Percentiles rank a stretch among this genome's conserved stretches.
Evolutionary conservation across 2,329 filamentous ascomycete species (phyloP).

Genomic region (Rhynchosporium secalis): DNA sequence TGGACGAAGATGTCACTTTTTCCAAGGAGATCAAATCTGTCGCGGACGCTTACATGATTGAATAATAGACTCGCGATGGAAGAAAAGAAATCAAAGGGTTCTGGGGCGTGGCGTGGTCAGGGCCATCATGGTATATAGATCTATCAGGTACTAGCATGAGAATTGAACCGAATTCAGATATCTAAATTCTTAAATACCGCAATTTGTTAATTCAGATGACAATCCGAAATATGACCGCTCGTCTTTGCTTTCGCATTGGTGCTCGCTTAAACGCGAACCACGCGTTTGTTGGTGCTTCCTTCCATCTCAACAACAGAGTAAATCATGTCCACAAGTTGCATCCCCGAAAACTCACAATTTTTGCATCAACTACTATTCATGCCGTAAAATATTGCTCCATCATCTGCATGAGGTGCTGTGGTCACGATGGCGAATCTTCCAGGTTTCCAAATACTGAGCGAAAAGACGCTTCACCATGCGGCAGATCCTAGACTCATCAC

Average conservation of each 20-base stretch:
- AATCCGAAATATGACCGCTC: neutral
- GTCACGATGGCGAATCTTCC: slow-evolving; percentile 26
- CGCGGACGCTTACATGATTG: slow-evolving; percentile 75
- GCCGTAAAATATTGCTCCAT: neutral
- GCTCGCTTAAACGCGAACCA: slow-evolving; percentile 14
- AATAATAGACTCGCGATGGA: slow-evolving; percentile 47
- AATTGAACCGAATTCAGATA: slow-evolving; percentile 18
- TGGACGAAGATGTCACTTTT: slow-evolving; percentile 77
- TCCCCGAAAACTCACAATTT: neutral
- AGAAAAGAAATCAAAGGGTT: slow-evolving; percentile 30
- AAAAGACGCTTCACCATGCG: slow-evolving; percentile 57
- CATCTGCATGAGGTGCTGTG: neutral
- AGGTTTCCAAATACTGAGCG: slow-evolving; percentile 48
- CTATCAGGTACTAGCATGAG: slow-evolving; percentile 14
- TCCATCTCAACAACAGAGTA: neutral
- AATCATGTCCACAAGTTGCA: neutral
- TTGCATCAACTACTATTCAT: neutral
- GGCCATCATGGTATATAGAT: slow-evolving; percentile 14
- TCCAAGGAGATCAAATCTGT: slow-evolving; percentile 78
- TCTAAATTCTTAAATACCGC: neutral
- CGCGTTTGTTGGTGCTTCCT: slow-evolving; percentile 10
- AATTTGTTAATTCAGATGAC: neutral
- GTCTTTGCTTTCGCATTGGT: neutral
- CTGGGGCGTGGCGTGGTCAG: slow-evolving; percentile 33
- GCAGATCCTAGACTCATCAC: slow-evolving; percentile 61